phyloP scores from a whole-genome alignment of 306 rosid species.

The Gleditsia sinensis region DNA sequence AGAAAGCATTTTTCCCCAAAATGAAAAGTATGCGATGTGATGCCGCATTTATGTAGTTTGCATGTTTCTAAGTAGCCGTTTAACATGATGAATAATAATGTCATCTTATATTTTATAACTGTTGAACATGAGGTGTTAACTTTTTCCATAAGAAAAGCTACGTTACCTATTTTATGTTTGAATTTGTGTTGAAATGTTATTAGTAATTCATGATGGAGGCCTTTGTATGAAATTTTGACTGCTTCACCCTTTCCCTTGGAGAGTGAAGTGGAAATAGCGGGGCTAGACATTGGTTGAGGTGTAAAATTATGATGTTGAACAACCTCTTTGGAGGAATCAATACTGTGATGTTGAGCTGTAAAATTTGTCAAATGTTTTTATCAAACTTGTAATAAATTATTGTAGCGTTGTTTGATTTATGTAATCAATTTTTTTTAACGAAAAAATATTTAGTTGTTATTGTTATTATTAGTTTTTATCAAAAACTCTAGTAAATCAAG shows the following conservation, averaged over 20 bases:
- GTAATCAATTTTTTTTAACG: no score
- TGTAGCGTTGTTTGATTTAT: no score
- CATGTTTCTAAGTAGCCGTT: slow-evolving; percentile 3
- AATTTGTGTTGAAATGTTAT: neutral
- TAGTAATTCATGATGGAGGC: neutral
- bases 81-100: neutral
- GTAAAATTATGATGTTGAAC: no score
- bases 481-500: no score
- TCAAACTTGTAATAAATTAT: no score
- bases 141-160: slow-evolving; percentile 3
- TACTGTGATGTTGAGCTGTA: no score
- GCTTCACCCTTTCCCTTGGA: no score
- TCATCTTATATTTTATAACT: neutral
- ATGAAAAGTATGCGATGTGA: neutral
- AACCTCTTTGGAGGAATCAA: no score
- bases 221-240: neutral
- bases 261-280: neutral
- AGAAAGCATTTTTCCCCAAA: slow-evolving; percentile 43
- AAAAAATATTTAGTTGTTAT: no score
- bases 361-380: no score
- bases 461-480: no score
- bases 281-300: neutral
- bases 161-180: neutral
- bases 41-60: slow-evolving; percentile 7
- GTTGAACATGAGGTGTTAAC: neutral